Evolutionary conservation across 225 moss, liverwort and hornwort genomes (phyloP).

Genomic region (Pseudoscleropodium purum): DNA sequence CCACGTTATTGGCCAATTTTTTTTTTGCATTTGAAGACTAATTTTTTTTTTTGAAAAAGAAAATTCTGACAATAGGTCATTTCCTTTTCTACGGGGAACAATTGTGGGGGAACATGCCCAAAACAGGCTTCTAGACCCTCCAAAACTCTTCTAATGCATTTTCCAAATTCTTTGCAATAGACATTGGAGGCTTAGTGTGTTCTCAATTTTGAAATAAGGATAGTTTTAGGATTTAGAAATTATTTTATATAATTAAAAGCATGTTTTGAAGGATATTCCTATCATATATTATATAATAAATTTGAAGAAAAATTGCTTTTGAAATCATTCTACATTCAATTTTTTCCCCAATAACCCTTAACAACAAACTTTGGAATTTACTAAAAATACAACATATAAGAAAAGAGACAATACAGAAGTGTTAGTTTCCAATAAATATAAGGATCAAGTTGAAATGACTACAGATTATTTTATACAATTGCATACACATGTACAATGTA

Average conservation of each 20-base stretch:
- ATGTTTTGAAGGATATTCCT: not conserved
- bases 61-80: too few species aligned
- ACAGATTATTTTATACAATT: not conserved
- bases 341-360: not conserved
- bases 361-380: not conserved
- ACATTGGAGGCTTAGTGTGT: not conserved
- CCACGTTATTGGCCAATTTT: too few species aligned
- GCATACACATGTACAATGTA: not conserved
- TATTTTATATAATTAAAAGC: too few species aligned
- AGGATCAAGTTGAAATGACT: not conserved
- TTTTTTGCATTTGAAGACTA: too few species aligned
- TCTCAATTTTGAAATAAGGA: too few species aligned
- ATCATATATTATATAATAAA: too few species aligned
- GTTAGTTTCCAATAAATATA: not conserved
- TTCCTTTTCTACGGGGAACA: too few species aligned
- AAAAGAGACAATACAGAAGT: not conserved
- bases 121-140: too few species aligned
- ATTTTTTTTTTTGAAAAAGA: too few species aligned
- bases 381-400: not conserved
- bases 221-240: too few species aligned
- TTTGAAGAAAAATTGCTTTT: not conserved
- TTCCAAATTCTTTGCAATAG: not conserved
- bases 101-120: too few species aligned
- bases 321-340: not conserved
- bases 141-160: too few species aligned